phyloP scores from a whole-genome alignment of 2,329 filamentous ascomycete genomes.

The Zymoseptoria crescenta region DNA sequence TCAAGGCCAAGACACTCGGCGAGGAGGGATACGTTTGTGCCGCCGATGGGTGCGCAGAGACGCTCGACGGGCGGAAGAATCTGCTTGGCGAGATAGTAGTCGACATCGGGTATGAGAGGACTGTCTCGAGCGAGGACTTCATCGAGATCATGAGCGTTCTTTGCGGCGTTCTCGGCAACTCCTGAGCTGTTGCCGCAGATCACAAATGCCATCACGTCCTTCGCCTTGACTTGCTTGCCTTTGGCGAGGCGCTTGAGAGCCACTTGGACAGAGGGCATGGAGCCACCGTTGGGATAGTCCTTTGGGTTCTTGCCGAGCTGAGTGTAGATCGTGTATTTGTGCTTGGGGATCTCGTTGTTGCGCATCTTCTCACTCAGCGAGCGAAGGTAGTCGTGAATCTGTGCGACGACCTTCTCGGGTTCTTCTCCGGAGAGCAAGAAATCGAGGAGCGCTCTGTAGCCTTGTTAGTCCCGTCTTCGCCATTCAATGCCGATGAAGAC shows the following conservation, averaged over 20 bases:
- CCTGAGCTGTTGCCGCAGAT: constrained; percentile 67
- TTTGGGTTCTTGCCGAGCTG: constrained; percentile 91
- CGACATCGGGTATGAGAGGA: constrained; percentile 76
- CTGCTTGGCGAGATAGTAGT: constrained; percentile 97
- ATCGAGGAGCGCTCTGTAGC: constrained; percentile 64
- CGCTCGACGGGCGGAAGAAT: constrained; percentile 97
- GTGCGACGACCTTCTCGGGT: constrained; percentile 74
- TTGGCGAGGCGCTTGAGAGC: constrained; percentile 79
- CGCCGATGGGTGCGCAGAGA: constrained; percentile 89
- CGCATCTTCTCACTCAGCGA: constrained; percentile 84
- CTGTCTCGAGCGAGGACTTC: constrained; percentile 74
- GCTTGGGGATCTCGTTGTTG: constrained; percentile 61
- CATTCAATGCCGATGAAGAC: constrained; percentile 10
- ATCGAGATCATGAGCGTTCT: constrained; percentile 79
- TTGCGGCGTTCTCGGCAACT: constrained; percentile 61
- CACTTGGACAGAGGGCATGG: constrained; percentile 96
- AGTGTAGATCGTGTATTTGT: constrained; percentile 96
- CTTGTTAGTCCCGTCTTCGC: constrained; percentile 11
- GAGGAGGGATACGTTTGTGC: constrained; percentile 81
- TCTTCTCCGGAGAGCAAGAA: constrained; percentile 93
- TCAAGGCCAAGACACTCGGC: constrained; percentile 93
- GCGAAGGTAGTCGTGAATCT: constrained; percentile 87
- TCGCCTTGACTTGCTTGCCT: constrained; percentile 81
- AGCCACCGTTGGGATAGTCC: constrained; percentile 88
- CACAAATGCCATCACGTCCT: constrained; percentile 94